A percentile compares a stretch with the other conserved stretches of the same genome.
phyloP scores from a whole-genome alignment of 2,329 filamentous ascomycete species.

The Diplodia intermedia region DNA sequence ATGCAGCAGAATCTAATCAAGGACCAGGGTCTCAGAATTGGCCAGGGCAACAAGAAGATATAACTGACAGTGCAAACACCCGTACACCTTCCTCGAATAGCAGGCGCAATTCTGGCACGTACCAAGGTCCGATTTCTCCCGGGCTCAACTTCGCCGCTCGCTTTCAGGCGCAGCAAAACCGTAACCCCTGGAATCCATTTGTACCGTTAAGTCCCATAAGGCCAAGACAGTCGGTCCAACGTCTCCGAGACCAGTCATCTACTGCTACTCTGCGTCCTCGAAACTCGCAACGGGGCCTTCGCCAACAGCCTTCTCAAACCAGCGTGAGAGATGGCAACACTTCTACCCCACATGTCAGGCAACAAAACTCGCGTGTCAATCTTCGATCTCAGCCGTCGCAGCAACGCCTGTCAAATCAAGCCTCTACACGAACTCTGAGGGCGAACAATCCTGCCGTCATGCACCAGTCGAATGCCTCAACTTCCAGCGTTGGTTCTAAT shows the following conservation, averaged over 20 bases:
- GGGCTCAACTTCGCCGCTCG: slow-evolving; percentile 46
- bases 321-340: slow-evolving; percentile 43
- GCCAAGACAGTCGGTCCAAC: slow-evolving; percentile 45
- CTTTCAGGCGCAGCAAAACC: slow-evolving; percentile 41
- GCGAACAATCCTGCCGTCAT: slow-evolving; percentile 41
- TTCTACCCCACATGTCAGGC: slow-evolving; percentile 41
- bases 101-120: slow-evolving; percentile 22
- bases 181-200: slow-evolving; percentile 49
- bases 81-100: slow-evolving; percentile 24
- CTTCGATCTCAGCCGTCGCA: slow-evolving; percentile 47
- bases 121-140: slow-evolving; percentile 31
- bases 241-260: slow-evolving; percentile 48
- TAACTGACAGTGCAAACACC: slow-evolving; percentile 13
- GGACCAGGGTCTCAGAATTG: neutral
- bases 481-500: slow-evolving; percentile 35
- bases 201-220: slow-evolving; percentile 41
- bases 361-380: slow-evolving; percentile 47
- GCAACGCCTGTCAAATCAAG: slow-evolving; percentile 45
- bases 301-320: slow-evolving; percentile 35
- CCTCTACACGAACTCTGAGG: slow-evolving; percentile 48
- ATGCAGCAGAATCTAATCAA: neutral
- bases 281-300: slow-evolving; percentile 41
- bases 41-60: slow-evolving; percentile 4
- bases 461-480: slow-evolving; percentile 35
- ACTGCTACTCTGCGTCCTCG: slow-evolving; percentile 47